A percentile compares a stretch with the other conserved stretches of the same genome.
phyloP scores from a whole-genome alignment of 177 flowering plant genomes.

The Tripterygium wilfordii region DNA sequence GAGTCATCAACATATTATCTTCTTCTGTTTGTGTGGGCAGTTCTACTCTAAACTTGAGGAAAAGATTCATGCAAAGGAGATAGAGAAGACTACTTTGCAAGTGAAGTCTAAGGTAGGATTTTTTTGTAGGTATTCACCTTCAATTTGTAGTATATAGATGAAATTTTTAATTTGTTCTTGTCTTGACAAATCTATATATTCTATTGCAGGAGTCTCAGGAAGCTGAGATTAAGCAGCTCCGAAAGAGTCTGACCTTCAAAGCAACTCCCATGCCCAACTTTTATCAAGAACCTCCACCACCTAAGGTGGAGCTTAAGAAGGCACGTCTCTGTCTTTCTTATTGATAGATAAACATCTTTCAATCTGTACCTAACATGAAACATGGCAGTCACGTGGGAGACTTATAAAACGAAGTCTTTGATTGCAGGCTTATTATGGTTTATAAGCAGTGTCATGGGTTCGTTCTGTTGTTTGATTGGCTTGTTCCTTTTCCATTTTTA shows the following conservation, averaged over 20 bases:
- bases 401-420: too few species aligned
- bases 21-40: conserved; percentile 34
- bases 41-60: conserved; percentile 90
- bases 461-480: too few species aligned
- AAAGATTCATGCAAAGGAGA: conserved; percentile 79
- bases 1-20: too few species aligned
- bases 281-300: conserved; percentile 91
- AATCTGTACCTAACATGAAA: not conserved
- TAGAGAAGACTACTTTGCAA: conserved; percentile 67
- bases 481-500: too few species aligned
- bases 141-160: not conserved
- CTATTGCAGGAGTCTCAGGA: conserved; percentile 73
- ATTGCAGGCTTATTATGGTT: too few species aligned
- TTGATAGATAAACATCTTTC: not conserved
- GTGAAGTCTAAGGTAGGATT: conserved; percentile 73
- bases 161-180: not conserved
- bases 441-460: too few species aligned
- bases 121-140: not conserved
- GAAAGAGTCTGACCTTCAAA: conserved; percentile 84
- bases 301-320: conserved; percentile 87
- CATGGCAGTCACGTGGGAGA: not conserved
- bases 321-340: conserved; percentile 20
- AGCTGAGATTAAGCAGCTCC: conserved; percentile 79
- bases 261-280: conserved; percentile 98
- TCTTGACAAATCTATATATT: not conserved